Evolutionary conservation across 2,329 filamentous ascomycete species (phyloP), one percentile per base, ranked within the genome.

Genomic region (Penicillium sp.): DNA sequence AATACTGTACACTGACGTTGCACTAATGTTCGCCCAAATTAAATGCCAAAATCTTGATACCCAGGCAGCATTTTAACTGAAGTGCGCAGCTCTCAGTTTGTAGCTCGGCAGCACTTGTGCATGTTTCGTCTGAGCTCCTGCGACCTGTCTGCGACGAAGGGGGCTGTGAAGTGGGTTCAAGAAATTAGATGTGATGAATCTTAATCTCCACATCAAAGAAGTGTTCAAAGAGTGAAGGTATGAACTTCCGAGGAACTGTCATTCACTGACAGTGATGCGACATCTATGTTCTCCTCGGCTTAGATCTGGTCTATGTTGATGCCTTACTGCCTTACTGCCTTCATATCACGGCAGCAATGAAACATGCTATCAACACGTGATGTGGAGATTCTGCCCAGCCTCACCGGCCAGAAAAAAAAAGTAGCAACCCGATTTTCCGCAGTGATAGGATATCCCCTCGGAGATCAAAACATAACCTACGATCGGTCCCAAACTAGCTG

Each of bases 321-420:
- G 19, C 49, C 49, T 51, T 22, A 15, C 1, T 35, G 49, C 28
- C 49, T 50, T 33, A 50, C 8, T 28, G 40, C 12, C 40, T 44
- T 22, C 40, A 44, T 22, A 8, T 13, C 22, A 22, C 26, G 69
- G 66, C 70, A 61, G 0, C 1, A 58, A 65, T 1, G 17, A 26
- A 28, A 26, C 15, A 40, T 38, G 28, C 68, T 73, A 73, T 75
- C 71, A 69, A 22, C 72, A 75, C 72, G 72, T 75, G 72, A 75
- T 69, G 63, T 67, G 68, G 67, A 72, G 65, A 63, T 70, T 72
- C 63, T 66, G 67, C 70, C 68, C 40, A 53, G 5, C 56, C 53
- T 71, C 61, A 70, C 68, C 69, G 70, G 59, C 53, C 55, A 65
- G 65, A 63, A 68, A 71, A 70, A 71, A 71, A 70, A 70, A 70